Percentiles rank a stretch among this genome's conserved stretches.
Conservation (phyloP, 2,329 filamentous ascomycete species). For the Microdochium nivale region DNA sequence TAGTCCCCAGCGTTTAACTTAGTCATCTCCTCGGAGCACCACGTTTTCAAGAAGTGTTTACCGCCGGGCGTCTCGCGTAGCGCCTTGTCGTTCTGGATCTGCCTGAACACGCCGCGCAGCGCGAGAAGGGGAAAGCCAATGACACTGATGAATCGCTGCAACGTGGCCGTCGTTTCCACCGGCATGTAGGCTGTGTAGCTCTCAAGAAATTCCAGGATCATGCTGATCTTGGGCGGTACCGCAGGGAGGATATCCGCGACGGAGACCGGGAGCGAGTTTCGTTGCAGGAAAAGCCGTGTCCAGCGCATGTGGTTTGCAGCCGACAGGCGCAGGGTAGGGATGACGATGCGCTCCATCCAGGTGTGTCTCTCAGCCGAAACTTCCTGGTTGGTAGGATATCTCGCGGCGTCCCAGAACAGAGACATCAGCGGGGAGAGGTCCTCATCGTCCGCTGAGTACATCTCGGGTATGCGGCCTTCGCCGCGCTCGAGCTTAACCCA, state of each 20-base stretch:
- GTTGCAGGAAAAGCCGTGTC: constrained; percentile 20
- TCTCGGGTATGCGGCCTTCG: constrained; percentile 4
- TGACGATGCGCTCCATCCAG: constrained; percentile 14
- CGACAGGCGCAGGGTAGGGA: constrained; percentile 15
- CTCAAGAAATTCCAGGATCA: constrained; percentile 7
- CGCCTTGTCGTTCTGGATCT: not conserved
- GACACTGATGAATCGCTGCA: not conserved
- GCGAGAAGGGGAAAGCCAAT: not conserved
- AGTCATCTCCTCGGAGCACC: not conserved
- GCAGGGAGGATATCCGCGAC: constrained; percentile 12
- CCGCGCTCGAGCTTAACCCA: constrained; percentile 13
- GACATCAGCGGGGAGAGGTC: constrained; percentile 9
- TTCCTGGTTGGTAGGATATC: not conserved
- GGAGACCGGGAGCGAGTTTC: constrained; percentile 14
- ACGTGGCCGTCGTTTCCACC: not conserved
- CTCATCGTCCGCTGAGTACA: constrained; percentile 3
- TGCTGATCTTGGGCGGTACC: constrained; percentile 10
- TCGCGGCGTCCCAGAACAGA: constrained; percentile 3
- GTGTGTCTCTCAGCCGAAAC: constrained; percentile 1
- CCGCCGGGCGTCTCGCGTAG: not conserved
- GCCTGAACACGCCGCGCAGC: not conserved
- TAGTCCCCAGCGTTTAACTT: not conserved
- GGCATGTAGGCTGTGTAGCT: constrained; percentile 1
- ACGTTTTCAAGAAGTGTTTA: not conserved
- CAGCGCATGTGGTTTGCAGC: constrained; percentile 19